Percentiles rank a stretch among this genome's conserved stretches.
These are phyloP conservation scores for Fusarium sp. DNA, from an alignment of 2,329 filamentous ascomycete genomes.

Conservation along the genomic window DNA sequence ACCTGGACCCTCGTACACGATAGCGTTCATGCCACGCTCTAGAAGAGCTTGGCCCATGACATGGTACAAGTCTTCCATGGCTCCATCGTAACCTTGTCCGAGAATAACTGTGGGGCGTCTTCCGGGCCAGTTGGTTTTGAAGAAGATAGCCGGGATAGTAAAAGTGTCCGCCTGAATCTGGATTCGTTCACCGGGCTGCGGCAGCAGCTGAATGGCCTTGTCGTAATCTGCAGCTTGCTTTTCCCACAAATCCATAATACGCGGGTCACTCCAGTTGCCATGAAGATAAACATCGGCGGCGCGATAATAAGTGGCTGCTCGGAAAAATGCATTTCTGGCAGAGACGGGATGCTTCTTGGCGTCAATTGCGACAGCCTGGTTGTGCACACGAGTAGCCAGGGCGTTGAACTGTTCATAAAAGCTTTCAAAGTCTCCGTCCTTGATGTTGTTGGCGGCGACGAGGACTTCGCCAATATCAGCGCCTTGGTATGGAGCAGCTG, in stretches of 20 bases:
- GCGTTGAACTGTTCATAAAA: slow-evolving; percentile 38
- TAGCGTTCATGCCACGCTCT: slow-evolving; percentile 56
- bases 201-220: slow-evolving; percentile 51
- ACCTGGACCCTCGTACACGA: slow-evolving; percentile 60
- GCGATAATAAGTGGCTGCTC: slow-evolving; percentile 56
- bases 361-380: slow-evolving; percentile 34
- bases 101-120: slow-evolving; percentile 55
- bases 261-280: slow-evolving; percentile 54
- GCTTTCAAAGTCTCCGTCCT: slow-evolving; percentile 40
- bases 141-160: slow-evolving; percentile 52
- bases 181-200: slow-evolving; percentile 51
- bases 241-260: slow-evolving; percentile 53
- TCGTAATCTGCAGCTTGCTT: slow-evolving; percentile 52
- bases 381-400: slow-evolving; percentile 41
- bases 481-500: slow-evolving; percentile 2
- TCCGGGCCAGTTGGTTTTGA: slow-evolving; percentile 31
- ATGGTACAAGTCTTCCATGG: slow-evolving; percentile 58
- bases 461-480: slow-evolving; percentile 50
- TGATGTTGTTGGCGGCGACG: slow-evolving; percentile 44
- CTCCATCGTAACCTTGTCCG: slow-evolving; percentile 56
- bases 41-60: slow-evolving; percentile 49
- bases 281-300: slow-evolving; percentile 56
- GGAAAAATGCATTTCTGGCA: slow-evolving; percentile 48
- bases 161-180: slow-evolving; percentile 47
- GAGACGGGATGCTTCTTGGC: slow-evolving; percentile 40